Evolutionary conservation across 345 rosid genomes (phyloP), one percentile per base, ranked within the genome.

Genomic region (Brassica incana): DNA sequence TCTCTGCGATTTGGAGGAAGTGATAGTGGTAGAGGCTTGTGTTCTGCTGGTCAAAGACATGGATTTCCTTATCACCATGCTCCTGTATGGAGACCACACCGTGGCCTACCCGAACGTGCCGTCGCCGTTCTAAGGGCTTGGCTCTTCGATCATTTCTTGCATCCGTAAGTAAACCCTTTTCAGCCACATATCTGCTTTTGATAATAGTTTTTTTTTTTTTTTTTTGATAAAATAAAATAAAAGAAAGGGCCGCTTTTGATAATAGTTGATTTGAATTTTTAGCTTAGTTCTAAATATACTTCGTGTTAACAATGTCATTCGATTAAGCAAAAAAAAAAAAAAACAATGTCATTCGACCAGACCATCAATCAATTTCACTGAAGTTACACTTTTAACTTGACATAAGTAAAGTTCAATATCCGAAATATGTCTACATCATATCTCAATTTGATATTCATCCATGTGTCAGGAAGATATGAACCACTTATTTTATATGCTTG

Each of bases 71-170:
- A 89, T 20, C 86, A 89, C 77, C 94, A 91, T 73, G 92, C 97
- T 32, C 92, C 98, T 59, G 93, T 93, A 2, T 93, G 97, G 98
- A 87, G 97, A 68, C 91, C 97, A 2, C 97, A 92, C 65, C 85
- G 97, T 40, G 97, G 97, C 59, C 87, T 92, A 66, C 97, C 97
- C 7, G 97, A 92, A 83, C 96, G 90, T 50, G 94, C 96, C 3
- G 97, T 92, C 36, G 83, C 92, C 0, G 94, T 92, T 43, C 91
- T 92, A 20, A 84, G 90, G 73, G 94, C 96, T 58, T 92, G 97
- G 97, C 83, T 92, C 75, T 92, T 91, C 40, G 97, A 92, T 38
- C 96, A 92, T 82, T 92, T 92, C 78, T 84, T 92, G 65, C 97
- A 92, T 80, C 97, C 97, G 97, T 92, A 78, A 90, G 97, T 87